These are phyloP conservation scores for Vickermania spadyakhi DNA, from an alignment of 208 protist species.

Conservation along the genomic window DNA sequence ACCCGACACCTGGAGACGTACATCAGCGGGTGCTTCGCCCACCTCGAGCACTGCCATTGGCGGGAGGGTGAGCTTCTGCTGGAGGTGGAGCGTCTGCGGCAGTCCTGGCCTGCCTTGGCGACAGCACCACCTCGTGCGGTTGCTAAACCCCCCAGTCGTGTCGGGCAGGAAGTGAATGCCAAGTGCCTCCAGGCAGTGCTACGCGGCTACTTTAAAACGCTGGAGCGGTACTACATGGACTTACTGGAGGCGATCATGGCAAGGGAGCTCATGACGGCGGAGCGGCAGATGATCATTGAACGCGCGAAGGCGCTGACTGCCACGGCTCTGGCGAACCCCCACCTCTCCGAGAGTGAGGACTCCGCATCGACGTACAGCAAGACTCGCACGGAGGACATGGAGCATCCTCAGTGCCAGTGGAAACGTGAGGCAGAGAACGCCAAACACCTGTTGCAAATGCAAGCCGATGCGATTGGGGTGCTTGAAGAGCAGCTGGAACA, in stretches of 20 bases:
- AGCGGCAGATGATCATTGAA: conserved; percentile 11
- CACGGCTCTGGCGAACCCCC: no score
- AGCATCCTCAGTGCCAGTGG: neutral
- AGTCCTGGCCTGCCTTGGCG: no score
- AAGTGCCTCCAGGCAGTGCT: conserved; percentile 4
- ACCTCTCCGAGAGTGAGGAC: neutral
- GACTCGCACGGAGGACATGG: conserved; percentile 4
- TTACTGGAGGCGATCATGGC: conserved; percentile 34
- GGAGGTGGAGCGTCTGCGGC: neutral
- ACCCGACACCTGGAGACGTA: neutral
- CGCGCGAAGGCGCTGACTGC: neutral
- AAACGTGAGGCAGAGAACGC: conserved; percentile 1
- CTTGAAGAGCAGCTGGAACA: conserved; percentile 36
- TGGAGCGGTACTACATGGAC: conserved; percentile 62
- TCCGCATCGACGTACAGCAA: neutral
- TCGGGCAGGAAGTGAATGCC: neutral
- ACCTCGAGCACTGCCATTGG: neutral
- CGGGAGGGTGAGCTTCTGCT: neutral
- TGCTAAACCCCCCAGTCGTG: neutral
- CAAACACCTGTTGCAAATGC: conserved; percentile 14
- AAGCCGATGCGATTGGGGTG: conserved; percentile 25
- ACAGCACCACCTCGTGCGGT: neutral
- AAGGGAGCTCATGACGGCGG: conserved; percentile 20
- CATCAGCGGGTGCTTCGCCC: neutral
- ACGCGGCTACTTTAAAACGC: conserved; percentile 25